Conservation (phyloP, 345 rosid genomes). For the Noccaea bulbosa region DNA sequence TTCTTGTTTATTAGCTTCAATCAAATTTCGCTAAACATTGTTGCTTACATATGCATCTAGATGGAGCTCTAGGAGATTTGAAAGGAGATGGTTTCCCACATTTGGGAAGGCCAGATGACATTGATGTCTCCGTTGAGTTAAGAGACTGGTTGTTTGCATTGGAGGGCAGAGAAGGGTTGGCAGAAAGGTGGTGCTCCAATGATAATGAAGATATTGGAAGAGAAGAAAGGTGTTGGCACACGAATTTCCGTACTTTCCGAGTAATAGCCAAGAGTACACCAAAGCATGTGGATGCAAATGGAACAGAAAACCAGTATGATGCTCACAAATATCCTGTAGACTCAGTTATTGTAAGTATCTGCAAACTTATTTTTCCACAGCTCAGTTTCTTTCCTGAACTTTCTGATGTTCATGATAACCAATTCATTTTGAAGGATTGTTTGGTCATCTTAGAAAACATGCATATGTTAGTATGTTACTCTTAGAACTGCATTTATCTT, state of each 20-base stretch:
- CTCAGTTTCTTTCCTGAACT: conserved; percentile 17
- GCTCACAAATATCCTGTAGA: conserved; percentile 68
- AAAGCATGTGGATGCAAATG: conserved; percentile 45
- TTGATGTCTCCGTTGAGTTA: conserved; percentile 76
- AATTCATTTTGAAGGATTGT: conserved; percentile 13
- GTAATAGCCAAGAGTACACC: conserved; percentile 61
- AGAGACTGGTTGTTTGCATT: conserved; percentile 97
- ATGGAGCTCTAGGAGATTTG: conserved; percentile 51
- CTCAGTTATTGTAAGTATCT: conserved; percentile 63
- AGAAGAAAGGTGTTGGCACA: conserved; percentile 94
- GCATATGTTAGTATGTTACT: neutral
- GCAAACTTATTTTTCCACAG: conserved; percentile 5
- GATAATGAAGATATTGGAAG: conserved; percentile 53
- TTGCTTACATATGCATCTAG: conserved; percentile 46
- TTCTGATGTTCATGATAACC: conserved; percentile 23
- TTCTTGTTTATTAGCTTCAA: conserved; percentile 26
- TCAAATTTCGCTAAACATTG: conserved; percentile 18
- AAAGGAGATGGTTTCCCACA: conserved; percentile 57
- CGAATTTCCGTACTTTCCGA: conserved; percentile 65
- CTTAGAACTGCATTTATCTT: conserved; percentile 25
- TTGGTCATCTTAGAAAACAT: conserved; percentile 6
- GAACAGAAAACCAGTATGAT: conserved; percentile 48
- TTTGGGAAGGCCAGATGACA: conserved; percentile 81
- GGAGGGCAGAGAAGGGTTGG: conserved; percentile 78
- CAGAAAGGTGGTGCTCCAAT: conserved; percentile 61